These are phyloP conservation scores for Cystoisospora suis DNA, from an alignment of 169 alveolate species.

Conservation along the genomic window DNA sequence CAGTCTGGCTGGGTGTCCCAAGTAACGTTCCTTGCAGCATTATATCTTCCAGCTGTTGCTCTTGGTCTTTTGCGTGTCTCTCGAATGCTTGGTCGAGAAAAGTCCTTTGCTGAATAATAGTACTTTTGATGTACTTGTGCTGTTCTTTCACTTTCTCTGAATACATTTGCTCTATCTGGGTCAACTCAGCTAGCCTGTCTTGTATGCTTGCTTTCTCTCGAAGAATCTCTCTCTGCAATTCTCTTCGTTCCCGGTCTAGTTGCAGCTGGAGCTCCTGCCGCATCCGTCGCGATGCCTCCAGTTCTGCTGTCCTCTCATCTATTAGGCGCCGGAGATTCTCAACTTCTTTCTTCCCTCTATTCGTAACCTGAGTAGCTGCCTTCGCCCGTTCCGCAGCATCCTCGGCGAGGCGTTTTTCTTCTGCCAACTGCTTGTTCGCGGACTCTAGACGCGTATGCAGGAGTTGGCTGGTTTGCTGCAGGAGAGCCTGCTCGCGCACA, in stretches of 20 bases:
- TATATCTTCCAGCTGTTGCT: background rate
- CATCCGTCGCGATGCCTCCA: background rate
- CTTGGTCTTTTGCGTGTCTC: background rate
- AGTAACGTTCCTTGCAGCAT: background rate
- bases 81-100: background rate
- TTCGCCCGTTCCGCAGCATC: background rate
- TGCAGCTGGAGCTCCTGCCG: background rate
- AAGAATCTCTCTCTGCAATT: background rate
- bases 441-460: background rate
- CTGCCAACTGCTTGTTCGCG: background rate
- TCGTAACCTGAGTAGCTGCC: background rate
- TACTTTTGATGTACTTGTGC: background rate
- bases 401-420: background rate
- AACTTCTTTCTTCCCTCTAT: background rate
- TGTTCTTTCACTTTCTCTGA: background rate
- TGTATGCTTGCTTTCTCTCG: background rate
- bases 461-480: background rate
- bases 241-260: background rate
- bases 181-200: background rate
- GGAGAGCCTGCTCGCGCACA: background rate
- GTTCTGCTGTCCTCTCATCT: background rate
- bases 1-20: too few relatives aligned
- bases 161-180: background rate
- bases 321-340: background rate
- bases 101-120: background rate